A percentile compares a stretch with the other conserved stretches of the same genome.
Evolutionary conservation across 2,329 filamentous ascomycete species (phyloP).

Genomic region (Didymella exigua): DNA sequence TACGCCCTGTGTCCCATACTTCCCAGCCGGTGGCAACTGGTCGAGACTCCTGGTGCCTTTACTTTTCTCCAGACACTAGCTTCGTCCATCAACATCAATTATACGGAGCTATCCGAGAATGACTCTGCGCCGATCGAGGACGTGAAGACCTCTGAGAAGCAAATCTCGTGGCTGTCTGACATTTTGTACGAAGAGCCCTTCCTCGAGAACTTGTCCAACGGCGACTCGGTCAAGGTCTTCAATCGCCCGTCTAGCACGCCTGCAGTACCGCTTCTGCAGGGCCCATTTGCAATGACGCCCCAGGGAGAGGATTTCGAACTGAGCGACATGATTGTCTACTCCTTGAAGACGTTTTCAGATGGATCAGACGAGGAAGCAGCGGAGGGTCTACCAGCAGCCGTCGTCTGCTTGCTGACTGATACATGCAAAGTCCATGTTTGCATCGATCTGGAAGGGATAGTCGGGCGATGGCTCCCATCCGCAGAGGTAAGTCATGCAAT

Average conservation of each 20-base stretch:
- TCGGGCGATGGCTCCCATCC: constrained; percentile 66
- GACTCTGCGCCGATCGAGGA: constrained; percentile 51
- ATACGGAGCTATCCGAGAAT: constrained; percentile 37
- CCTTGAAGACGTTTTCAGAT: constrained; percentile 55
- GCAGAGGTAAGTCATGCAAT: constrained; percentile 33
- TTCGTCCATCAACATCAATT: constrained; percentile 78
- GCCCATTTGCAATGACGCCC: constrained; percentile 62
- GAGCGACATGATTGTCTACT: constrained; percentile 65
- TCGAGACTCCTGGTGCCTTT: constrained; percentile 51
- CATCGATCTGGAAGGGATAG: constrained; percentile 65
- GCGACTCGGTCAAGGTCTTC: constrained; percentile 58
- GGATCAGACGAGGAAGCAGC: constrained; percentile 57
- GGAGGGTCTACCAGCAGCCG: constrained; percentile 60
- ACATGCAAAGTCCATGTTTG: constrained; percentile 63
- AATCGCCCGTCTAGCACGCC: constrained; percentile 60
- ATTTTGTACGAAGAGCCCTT: constrained; percentile 57
- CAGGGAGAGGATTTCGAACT: constrained; percentile 62
- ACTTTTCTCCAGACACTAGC: constrained; percentile 82
- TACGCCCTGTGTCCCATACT: constrained; percentile 92
- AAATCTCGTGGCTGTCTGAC: constrained; percentile 63
- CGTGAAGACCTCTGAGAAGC: constrained; percentile 55
- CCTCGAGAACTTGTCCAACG: constrained; percentile 48
- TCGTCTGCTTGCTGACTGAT: constrained; percentile 63
- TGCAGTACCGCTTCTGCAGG: constrained; percentile 65
- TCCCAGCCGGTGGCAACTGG: constrained; percentile 79